These are phyloP conservation scores for Botrytis squamosa DNA, from an alignment of 2,329 filamentous ascomycete genomes.

Conservation along the genomic window DNA sequence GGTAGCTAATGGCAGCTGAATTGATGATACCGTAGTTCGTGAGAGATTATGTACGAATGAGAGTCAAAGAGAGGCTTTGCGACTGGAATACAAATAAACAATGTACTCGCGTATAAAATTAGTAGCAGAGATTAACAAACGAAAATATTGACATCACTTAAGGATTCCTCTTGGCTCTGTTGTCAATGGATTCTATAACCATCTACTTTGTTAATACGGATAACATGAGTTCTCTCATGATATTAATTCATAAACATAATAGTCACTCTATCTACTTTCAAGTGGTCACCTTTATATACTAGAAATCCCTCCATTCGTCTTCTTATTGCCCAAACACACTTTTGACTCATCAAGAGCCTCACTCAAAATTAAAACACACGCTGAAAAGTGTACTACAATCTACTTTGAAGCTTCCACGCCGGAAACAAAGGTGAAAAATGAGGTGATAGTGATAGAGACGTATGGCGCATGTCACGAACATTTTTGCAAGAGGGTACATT, in stretches of 20 bases:
- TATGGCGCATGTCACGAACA: background rate
- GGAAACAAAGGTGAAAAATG: background rate
- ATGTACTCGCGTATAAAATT: background rate
- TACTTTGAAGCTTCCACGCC: too few species aligned
- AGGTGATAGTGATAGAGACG: background rate
- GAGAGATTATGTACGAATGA: background rate
- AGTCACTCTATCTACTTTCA: background rate
- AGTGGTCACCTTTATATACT: background rate
- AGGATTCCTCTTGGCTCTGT: background rate
- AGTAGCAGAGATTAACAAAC: background rate
- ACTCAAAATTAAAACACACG: background rate
- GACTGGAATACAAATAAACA: background rate
- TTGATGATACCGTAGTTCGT: background rate
- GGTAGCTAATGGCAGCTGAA: background rate
- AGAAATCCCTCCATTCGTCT: background rate
- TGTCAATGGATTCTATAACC: too few species aligned
- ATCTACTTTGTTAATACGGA: background rate
- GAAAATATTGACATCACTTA: background rate
- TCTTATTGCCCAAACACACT: background rate
- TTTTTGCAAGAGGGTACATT: background rate
- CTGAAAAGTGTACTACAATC: background rate
- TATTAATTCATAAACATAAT: background rate
- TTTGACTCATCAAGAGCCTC: background rate
- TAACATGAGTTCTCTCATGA: too few species aligned
- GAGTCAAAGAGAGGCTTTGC: background rate